Base-by-base conservation (phyloP, 495 filamentous ascomycete genomes). In the Aspergillus affinis region DNA sequence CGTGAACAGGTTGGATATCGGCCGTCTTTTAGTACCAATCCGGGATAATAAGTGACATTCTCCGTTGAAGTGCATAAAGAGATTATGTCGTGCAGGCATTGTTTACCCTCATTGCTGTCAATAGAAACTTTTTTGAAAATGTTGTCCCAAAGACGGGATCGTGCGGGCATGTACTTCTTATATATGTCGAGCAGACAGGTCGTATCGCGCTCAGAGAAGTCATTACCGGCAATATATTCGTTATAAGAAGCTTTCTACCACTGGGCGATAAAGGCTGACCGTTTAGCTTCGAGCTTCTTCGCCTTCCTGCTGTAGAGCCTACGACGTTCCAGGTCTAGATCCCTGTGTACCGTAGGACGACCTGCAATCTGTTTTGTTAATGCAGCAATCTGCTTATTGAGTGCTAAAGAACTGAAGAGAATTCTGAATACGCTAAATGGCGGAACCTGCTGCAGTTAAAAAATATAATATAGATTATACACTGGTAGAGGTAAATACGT, bases 191-290 rank as follows among this genome's bases (percentile, higher is more conserved):
- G 62, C 18, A 69, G 36, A 26, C 30, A n/a, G 44, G 58, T 69
- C 29, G 0, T 60, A 32, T 69, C 63, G 8, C 61, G 54, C 48
- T 69, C 58, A 1, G 51, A 26, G 48, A 69, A 69, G 3, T 62
- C 30, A 17, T 45, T 45, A 0, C 52, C 52, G 13, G 63, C 45
- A 21, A 66, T 55, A 52, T 69, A 69, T 48, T 64, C 47, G n/a
- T 56, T 18, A 29, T 69, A 69, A 21, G 29, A 59, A n/a, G 29
- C 30, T 55, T 69, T 23, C 61, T 53, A 69, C 63, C 48, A 69
- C 10, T 60, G 21, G 58, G 61, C n/a, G n/a, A 66, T 60, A 32
- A 56, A 66, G 4, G 54, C 50, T 1, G 30, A 51, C 48, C 47
- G 61, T 48, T 49, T 64, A 3, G 23, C 48, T 2, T 32, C 44